Percentiles rank a stretch among this genome's conserved stretches.
phyloP scores from a whole-genome alignment of 1,284 basidiomycete species.

The Naganishia albida region DNA sequence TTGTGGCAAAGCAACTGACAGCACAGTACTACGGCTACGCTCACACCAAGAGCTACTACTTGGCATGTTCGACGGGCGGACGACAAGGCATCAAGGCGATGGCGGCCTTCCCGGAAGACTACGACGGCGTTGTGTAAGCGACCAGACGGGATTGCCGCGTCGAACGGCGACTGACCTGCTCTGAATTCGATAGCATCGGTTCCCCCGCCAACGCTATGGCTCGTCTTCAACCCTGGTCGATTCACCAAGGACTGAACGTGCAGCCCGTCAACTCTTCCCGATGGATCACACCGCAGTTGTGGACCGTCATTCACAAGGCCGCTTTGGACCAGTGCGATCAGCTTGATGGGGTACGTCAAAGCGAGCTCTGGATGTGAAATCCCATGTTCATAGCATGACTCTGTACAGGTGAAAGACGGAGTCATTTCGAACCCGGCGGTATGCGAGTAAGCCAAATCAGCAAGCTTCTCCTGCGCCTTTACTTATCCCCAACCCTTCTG shows the following conservation, averaged over 20 bases:
- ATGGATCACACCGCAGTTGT: slow-evolving; percentile 18
- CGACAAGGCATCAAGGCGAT: slow-evolving; percentile 25
- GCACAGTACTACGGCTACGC: slow-evolving; percentile 21
- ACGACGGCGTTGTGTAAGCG: slow-evolving; percentile 23
- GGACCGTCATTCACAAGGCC: slow-evolving; percentile 24
- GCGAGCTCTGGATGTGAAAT: not conserved
- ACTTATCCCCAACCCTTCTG: not conserved
- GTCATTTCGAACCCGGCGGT: slow-evolving; percentile 50
- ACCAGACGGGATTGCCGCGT: not conserved
- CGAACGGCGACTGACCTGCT: not conserved
- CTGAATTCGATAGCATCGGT: slow-evolving; percentile 13
- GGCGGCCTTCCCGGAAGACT: slow-evolving; percentile 25
- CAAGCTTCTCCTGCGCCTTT: too few relatives aligned
- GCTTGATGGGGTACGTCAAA: slow-evolving; percentile 18
- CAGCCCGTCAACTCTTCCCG: slow-evolving; percentile 25
- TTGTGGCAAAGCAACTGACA: slow-evolving; percentile 6
- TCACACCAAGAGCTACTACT: slow-evolving; percentile 18
- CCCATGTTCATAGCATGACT: slow-evolving; percentile 34
- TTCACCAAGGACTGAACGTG: slow-evolving; percentile 24
- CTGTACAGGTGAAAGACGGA: slow-evolving; percentile 50
- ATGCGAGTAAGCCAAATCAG: slow-evolving; percentile 40
- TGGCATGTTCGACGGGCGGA: slow-evolving; percentile 28
- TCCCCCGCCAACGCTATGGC: slow-evolving; percentile 22
- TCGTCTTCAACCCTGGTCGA: slow-evolving; percentile 11
- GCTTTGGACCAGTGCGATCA: slow-evolving; percentile 22